Percentiles rank a stretch among this genome's conserved stretches.
phyloP scores from a whole-genome alignment of 2,329 filamentous ascomycete species.

The Sordariomycetes sp. region DNA sequence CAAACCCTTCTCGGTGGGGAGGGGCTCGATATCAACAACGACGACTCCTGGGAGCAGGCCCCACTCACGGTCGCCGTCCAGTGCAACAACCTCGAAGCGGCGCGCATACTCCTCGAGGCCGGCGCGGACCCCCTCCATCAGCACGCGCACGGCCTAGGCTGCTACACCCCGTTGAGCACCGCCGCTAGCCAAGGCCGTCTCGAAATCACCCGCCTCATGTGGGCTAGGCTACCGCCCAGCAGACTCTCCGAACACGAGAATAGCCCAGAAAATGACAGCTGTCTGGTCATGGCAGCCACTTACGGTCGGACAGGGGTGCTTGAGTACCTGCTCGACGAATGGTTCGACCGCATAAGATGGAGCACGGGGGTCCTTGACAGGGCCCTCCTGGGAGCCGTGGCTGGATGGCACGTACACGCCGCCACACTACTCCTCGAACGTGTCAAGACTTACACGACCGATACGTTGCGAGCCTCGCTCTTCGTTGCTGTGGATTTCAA shows the following conservation, averaged over 20 bases:
- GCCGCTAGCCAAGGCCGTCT: not conserved
- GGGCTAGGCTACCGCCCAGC: not conserved
- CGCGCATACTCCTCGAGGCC: slow-evolving; percentile 7
- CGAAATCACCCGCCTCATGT: not conserved
- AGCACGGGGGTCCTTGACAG: not conserved
- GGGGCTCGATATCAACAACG: not conserved
- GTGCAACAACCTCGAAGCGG: slow-evolving; percentile 6
- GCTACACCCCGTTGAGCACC: not conserved
- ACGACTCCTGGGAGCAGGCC: not conserved
- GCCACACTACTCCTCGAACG: not conserved
- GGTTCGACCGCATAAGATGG: not conserved
- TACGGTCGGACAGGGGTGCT: not conserved
- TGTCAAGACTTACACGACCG: not conserved
- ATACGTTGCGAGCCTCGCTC: not conserved
- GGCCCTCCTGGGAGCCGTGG: not conserved
- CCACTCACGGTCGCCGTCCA: slow-evolving; percentile 9
- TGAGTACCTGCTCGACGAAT: not conserved
- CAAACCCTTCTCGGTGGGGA: not conserved
- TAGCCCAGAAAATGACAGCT: not conserved
- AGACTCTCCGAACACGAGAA: not conserved
- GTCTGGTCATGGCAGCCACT: not conserved
- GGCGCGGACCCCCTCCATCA: slow-evolving; percentile 6
- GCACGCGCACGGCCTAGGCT: not conserved
- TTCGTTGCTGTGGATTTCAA: not conserved
- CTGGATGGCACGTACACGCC: not conserved